Base-by-base conservation (phyloP, 257 asterid species). In the Osmanthus fragrans region DNA sequence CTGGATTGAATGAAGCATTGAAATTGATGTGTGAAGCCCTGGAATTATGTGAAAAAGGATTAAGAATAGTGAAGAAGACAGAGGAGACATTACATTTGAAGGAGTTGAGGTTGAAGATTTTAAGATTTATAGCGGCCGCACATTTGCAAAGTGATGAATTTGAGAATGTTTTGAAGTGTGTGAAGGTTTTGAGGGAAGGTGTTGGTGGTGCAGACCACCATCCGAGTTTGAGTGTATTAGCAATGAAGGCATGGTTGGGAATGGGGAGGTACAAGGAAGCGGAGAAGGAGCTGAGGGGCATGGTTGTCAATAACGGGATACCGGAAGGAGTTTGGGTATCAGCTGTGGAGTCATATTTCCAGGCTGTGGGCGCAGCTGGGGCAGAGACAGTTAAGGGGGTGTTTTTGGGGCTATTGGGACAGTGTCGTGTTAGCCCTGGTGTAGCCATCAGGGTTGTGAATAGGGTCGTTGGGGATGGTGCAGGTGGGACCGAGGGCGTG, bases 201-300 rank as follows among this genome's bases (percentile, higher is more conserved):
- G 92, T 88, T 54, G 82, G 81, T 63, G 90, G 89, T 64, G 92
- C 90, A 73, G 98, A 89, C 70, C 81, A 84, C 75, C 98, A 95
- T 78, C 98, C 99, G 18, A 96, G 98, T 80, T 83, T 96, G 90
- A 91, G 92, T 64, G 98, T 96, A 67, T 82, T 96, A 88, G 97
- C 97, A 5, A 93, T 96, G 99, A 96, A 96, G 86, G 99, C 97
- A 30, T 96, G 98, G 98, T 81, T 96, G 78, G 99, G 99, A 68
- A 74, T 96, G 83, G 92, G 88, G 67, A 91, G 92, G 85, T 88
- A 81, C 39, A 89, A 78, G 23, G 98, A 96, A 73, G 98, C 99
- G 0, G 99, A 96, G 93, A 89, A 90, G 89, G 99, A 96, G 89
- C 86, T 96, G 85, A 89, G 92, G 80, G 92, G 95, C 19, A 92